Evolutionary conservation across 164 flowering plant species (phyloP), one percentile per base, ranked within the genome.

Genomic region (Taxillus chinensis): DNA sequence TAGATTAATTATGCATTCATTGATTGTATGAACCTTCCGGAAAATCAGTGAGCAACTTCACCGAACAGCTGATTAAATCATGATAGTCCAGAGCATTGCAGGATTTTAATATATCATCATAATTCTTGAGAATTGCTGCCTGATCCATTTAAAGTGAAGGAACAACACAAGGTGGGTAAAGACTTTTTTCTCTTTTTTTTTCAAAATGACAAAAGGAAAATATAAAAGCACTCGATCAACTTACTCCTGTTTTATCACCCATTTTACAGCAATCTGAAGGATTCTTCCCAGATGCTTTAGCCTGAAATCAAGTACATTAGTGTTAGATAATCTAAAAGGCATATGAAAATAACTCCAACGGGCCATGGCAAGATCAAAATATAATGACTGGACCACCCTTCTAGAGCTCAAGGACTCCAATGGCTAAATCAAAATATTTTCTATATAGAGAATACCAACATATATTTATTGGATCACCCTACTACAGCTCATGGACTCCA

Each of bases 51-150:
- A 92, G 85, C 72, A 89, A 78, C 80, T 75, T 85, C 71, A 83
- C 86, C 4, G 95, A 87, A 62, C 78, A 85, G 74, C 79, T 86
- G 70, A 92, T 89, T 61, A 92, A 71, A 75, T 92, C 98, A 73
- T 92, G 95, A 78, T 92, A 92, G 78, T 92, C 98, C 68, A 92
- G 67, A 51, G 98, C 98, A 79, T 92, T 85, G 68, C 98, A 92
- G 63, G 98, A 80, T 67, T 59, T 77, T 63, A 92, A 71, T 61
- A 84, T 89, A 43, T 75, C 79, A 48, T 78, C 73, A 71, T 92
- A 92, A 68, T 82, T 78, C 59, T 62, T 73, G 45, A 92, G 86
- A 74, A 92, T 71, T 60, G 62, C 64, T 60, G 91, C 95, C 98
- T 92, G 85, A 56, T 70, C 60, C 66, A 74, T 62, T 48, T 41